Evolutionary conservation across 805 yeast genomes (phyloP), one percentile per base, ranked within the genome.

Genomic region (Candida caryicola): DNA sequence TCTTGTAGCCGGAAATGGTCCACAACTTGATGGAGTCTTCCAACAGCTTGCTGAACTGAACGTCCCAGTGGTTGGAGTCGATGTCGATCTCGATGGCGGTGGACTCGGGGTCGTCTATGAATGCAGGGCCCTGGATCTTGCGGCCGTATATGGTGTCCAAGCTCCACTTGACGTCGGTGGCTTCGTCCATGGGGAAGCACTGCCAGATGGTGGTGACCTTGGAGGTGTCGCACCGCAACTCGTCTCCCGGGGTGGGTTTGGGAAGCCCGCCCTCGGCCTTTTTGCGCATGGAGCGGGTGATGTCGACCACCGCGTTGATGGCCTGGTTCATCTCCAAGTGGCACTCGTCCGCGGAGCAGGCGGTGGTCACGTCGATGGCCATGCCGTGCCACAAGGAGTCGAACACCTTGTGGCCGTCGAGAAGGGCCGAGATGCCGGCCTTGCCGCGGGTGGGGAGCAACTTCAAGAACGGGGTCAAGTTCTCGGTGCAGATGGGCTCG

Each of bases 401-500:
- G 59, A 89, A 93, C 6, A 88, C 76, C 53, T 82, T 82, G 57
- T 88, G 96, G 14, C 99, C 98, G 51, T 89, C 95, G 17, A 93
- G 67, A 29, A 91, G 67, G 0, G 95, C 76, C 0, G 95, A 77
- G 28, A 93, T 67, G 2, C 99, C 99, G 0, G 95, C 81, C 57
- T 82, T 84, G 2, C 96, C 97, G 55, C 87, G 82, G 8, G 97
- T 85, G 3, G 99, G 98, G 19, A 93, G 71, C 44, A 93, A 68
- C 56, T 89, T 90, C 45, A 93, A 60, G 50, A 91, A 88, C 0
- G 99, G 98, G 0, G 99, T 91, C 55, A 93, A 71, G 62, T 93
- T 93, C 59, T 93, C 99, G 0, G 99, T 93, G 62, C 99, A 93
- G 13, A 93, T 81, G 0, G 97, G 96, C 56, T 93, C 99, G 44